Conservation (phyloP, 768 basidiomycete genomes). For the Russula sp. region DNA sequence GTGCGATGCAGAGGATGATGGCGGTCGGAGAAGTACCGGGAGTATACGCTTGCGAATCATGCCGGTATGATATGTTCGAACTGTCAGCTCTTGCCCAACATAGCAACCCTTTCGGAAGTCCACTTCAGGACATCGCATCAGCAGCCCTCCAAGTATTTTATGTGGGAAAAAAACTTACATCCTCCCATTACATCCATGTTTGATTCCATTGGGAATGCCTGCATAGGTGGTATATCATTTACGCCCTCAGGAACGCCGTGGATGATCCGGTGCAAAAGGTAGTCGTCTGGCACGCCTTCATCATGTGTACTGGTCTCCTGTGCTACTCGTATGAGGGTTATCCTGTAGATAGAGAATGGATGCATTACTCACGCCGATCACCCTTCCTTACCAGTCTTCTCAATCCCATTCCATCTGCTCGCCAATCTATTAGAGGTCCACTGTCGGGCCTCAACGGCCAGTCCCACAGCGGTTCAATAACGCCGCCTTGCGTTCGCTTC, state of each 20-base stretch:
- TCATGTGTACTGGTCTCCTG: slow-evolving; percentile 58
- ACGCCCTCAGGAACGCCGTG: slow-evolving; percentile 88
- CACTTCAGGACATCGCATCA: slow-evolving; percentile 47
- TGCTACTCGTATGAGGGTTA: slow-evolving; percentile 40
- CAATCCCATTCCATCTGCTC: slow-evolving; percentile 76
- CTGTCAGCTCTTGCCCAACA: slow-evolving; percentile 95
- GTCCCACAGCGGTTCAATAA: slow-evolving; percentile 74
- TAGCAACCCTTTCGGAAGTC: slow-evolving; percentile 98
- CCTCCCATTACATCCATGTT: slow-evolving; percentile 95
- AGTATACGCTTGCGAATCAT: slow-evolving; percentile 85
- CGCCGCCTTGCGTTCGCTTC: slow-evolving; percentile 65
- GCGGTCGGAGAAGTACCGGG: slow-evolving; percentile 61
- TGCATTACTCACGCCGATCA: slow-evolving; percentile 60
- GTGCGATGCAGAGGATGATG: neutral
- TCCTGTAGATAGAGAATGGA: slow-evolving; percentile 15
- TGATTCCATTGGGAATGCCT: slow-evolving; percentile 90
- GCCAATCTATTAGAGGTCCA: slow-evolving; percentile 55
- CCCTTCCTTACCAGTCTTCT: slow-evolving; percentile 70
- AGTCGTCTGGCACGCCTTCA: slow-evolving; percentile 50
- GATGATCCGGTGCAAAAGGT: slow-evolving; percentile 72
- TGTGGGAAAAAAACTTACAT: slow-evolving; percentile 50
- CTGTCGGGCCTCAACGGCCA: slow-evolving; percentile 63
- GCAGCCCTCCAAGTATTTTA: slow-evolving; percentile 14
- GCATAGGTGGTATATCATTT: slow-evolving; percentile 68
- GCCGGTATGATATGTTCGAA: slow-evolving; percentile 94